Conservation (phyloP, 305 asterid species). For the Vinca major region DNA sequence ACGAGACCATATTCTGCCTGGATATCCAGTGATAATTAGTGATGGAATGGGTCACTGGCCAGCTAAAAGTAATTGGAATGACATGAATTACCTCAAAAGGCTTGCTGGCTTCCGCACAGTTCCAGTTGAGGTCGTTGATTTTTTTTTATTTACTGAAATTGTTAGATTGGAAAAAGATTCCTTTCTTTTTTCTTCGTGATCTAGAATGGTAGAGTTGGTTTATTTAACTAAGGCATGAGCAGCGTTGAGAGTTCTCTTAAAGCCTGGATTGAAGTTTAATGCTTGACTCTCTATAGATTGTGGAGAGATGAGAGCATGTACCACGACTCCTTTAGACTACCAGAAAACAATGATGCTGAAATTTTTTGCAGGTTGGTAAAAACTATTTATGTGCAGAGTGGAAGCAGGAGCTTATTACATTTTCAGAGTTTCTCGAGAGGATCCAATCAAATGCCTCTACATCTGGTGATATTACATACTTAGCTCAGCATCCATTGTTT, state of each 20-base stretch:
- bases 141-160: not conserved
- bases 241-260: not conserved
- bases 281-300: not conserved
- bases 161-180: not conserved
- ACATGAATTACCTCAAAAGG: slow-evolving; percentile 62
- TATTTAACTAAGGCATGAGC: not conserved
- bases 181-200: not conserved
- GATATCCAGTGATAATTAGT: slow-evolving; percentile 45
- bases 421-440: slow-evolving; percentile 82
- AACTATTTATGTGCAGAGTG: slow-evolving; percentile 49
- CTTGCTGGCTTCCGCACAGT: slow-evolving; percentile 90
- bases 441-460: slow-evolving; percentile 37
- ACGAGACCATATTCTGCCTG: slow-evolving; percentile 43
- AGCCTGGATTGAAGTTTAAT: not conserved
- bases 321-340: not conserved
- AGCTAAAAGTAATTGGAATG: slow-evolving; percentile 68
- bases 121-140: slow-evolving; percentile 53
- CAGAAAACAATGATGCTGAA: not conserved
- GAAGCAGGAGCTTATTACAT: slow-evolving; percentile 72
- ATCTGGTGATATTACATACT: slow-evolving; percentile 44
- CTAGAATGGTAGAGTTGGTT: not conserved
- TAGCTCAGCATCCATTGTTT: slow-evolving; percentile 90
- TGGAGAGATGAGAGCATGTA: not conserved
- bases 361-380: slow-evolving; percentile 41
- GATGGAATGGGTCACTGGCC: slow-evolving; percentile 94